These are phyloP conservation scores for Pleurotus platypus DNA, from an alignment of 768 basidiomycete genomes.

Conservation along the genomic window DNA sequence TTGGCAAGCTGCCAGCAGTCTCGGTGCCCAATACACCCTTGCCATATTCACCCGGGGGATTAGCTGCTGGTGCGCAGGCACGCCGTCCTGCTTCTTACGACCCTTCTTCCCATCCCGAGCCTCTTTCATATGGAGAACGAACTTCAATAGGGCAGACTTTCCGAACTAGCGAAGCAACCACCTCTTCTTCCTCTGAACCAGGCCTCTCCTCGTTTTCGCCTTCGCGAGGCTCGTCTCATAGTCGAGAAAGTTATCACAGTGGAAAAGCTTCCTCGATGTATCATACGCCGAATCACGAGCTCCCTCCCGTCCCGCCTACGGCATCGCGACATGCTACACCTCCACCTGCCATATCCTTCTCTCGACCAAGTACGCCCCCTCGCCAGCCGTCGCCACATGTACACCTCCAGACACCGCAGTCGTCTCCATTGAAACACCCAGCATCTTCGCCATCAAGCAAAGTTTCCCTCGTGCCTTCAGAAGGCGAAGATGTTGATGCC, in stretches of 20 bases:
- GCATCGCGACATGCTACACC: constrained; percentile 21
- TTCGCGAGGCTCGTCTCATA: constrained; percentile 28
- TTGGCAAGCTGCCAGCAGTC: constrained; percentile 11
- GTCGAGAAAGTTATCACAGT: constrained; percentile 19
- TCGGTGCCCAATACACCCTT: background rate
- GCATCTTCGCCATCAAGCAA: constrained; percentile 39
- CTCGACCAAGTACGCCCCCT: constrained; percentile 13
- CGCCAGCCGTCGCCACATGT: constrained; percentile 17
- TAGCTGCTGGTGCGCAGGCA: constrained; percentile 12
- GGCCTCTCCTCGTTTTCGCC: constrained; percentile 26
- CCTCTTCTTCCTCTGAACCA: constrained; percentile 5
- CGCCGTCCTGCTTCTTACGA: constrained; percentile 9
- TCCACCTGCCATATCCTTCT: constrained; percentile 19
- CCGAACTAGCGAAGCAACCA: constrained; percentile 22
- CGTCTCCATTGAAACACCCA: constrained; percentile 35
- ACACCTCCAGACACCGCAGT: constrained; percentile 18
- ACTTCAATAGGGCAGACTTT: constrained; percentile 24
- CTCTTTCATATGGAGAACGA: constrained; percentile 27
- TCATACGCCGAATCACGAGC: constrained; percentile 22
- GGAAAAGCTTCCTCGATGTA: constrained; percentile 21
- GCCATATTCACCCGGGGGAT: constrained; percentile 2
- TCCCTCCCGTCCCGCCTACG: constrained; percentile 26
- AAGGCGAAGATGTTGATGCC: constrained; percentile 78
- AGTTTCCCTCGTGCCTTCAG: constrained; percentile 64
- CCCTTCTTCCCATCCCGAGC: constrained; percentile 2